Conservation (phyloP, 2,329 filamentous ascomycete species). For the Colletotrichum simmondsii region DNA sequence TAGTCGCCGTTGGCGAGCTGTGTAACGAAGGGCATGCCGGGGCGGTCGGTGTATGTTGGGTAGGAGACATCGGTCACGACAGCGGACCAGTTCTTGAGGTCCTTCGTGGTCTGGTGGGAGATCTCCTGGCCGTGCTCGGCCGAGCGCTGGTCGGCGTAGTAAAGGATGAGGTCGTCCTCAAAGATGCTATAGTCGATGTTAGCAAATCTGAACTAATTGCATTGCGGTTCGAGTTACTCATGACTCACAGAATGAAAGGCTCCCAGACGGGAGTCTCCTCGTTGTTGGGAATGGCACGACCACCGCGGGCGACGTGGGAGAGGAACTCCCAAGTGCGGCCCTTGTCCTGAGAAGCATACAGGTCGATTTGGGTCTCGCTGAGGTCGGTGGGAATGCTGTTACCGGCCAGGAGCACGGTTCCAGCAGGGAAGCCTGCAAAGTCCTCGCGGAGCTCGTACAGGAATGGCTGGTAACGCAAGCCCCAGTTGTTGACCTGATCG, state of each 20-base stretch:
- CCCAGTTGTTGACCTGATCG: slow-evolving; percentile 73
- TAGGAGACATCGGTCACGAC: slow-evolving; percentile 71
- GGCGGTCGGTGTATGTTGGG: slow-evolving; percentile 69
- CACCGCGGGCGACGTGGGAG: slow-evolving; percentile 72
- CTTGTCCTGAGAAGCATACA: slow-evolving; percentile 72
- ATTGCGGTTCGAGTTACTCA: accelerated
- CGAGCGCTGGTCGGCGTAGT: slow-evolving; percentile 79
- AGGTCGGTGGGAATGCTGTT: slow-evolving; percentile 70
- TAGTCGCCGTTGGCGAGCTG: slow-evolving; percentile 68
- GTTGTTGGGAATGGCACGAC: slow-evolving; percentile 71
- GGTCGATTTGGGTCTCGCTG: slow-evolving; percentile 72
- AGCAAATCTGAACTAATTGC: background rate
- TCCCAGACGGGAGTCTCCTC: slow-evolving; percentile 79
- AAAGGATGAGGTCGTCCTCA: slow-evolving; percentile 69
- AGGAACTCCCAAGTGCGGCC: slow-evolving; percentile 75
- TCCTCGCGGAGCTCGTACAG: slow-evolving; percentile 70
- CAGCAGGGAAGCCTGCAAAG: slow-evolving; percentile 68
- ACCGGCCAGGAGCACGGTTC: slow-evolving; percentile 72
- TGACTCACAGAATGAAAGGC: slow-evolving; percentile 66
- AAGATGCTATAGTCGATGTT: slow-evolving; percentile 52
- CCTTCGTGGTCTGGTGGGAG: slow-evolving; percentile 69
- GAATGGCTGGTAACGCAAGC: slow-evolving; percentile 76
- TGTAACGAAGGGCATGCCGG: slow-evolving; percentile 74
- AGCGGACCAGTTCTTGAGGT: slow-evolving; percentile 68
- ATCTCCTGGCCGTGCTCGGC: slow-evolving; percentile 75